Conservation (phyloP, 805 yeast species). For the Candida mattraensis region DNA sequence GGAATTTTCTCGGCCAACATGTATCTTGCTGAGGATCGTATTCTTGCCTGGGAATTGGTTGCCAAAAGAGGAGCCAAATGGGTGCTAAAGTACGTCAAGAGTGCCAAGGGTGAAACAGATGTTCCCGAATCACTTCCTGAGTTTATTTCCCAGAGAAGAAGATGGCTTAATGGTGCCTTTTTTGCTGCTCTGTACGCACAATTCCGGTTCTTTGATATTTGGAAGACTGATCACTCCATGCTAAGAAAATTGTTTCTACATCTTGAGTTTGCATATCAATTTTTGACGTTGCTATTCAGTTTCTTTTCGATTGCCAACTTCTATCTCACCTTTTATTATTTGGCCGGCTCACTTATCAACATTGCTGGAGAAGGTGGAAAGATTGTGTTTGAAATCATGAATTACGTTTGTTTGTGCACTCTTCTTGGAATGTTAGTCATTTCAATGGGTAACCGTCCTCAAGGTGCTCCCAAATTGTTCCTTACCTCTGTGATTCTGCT, state of each 20-base stretch:
- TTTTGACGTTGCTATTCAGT: conserved; percentile 74
- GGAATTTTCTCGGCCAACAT: conserved; percentile 94
- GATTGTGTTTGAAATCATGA: conserved; percentile 80
- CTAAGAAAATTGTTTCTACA: conserved; percentile 80
- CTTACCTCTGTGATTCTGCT: conserved; percentile 68
- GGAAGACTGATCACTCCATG: conserved; percentile 84
- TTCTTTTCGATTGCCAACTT: conserved; percentile 93
- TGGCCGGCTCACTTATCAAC: conserved; percentile 78
- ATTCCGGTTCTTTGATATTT: conserved; percentile 79
- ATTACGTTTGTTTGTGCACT: conserved; percentile 79
- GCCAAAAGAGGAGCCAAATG: conserved; percentile 82
- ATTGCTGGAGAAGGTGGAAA: conserved; percentile 74
- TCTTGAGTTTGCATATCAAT: conserved; percentile 86
- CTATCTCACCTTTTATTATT: conserved; percentile 86
- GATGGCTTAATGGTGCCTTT: conserved; percentile 98
- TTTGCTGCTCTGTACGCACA: conserved; percentile 94
- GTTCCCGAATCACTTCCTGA: conserved; percentile 95
- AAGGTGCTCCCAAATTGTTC: conserved; percentile 84
- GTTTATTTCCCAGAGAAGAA: conserved; percentile 91
- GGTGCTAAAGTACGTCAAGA: conserved; percentile 88
- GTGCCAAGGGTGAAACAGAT: conserved; percentile 95
- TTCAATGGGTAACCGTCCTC: conserved; percentile 97
- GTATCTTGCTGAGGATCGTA: conserved; percentile 97
- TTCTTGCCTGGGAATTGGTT: conserved; percentile 92
- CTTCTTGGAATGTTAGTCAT: conserved; percentile 86